A percentile compares a stretch with the other conserved stretches of the same genome.
Evolutionary conservation across 164 flowering plant species (phyloP).

Genomic region (grape (Vitis vinifera)): DNA sequence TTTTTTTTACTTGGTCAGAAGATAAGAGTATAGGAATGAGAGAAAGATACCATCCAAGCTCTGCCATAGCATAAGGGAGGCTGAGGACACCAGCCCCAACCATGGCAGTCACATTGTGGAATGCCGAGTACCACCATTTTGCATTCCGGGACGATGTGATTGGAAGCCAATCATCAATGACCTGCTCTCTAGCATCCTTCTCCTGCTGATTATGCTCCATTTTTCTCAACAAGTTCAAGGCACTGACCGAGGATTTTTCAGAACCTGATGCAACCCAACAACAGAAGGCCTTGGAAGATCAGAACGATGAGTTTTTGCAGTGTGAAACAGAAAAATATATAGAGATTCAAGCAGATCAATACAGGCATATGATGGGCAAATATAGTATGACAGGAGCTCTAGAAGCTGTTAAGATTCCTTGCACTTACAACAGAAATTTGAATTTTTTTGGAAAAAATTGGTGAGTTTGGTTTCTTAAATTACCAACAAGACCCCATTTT

Average conservation of each 20-base stretch:
- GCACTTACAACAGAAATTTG: too few relatives aligned
- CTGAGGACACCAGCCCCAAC: slow-evolving; percentile 57
- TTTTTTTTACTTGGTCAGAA: not conserved
- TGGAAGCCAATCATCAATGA: slow-evolving; percentile 56
- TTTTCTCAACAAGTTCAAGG: too few relatives aligned
- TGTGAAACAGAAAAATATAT: too few relatives aligned
- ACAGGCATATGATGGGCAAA: too few relatives aligned
- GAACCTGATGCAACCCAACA: not conserved
- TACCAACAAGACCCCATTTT: too few relatives aligned
- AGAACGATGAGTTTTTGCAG: too few relatives aligned
- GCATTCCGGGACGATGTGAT: slow-evolving; percentile 47
- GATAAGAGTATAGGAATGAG: not conserved
- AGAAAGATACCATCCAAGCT: slow-evolving; percentile 52
- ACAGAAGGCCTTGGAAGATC: not conserved
- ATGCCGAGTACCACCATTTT: slow-evolving; percentile 59
- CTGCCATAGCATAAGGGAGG: slow-evolving; percentile 54
- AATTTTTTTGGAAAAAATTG: too few relatives aligned
- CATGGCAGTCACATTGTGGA: slow-evolving; percentile 55
- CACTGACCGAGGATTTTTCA: too few relatives aligned
- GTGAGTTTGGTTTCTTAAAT: too few relatives aligned
- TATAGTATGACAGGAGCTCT: too few relatives aligned
- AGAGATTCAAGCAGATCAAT: too few relatives aligned
- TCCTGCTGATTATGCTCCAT: not conserved
- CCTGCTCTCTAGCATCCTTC: slow-evolving; percentile 17
- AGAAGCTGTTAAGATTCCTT: too few relatives aligned